Base-by-base conservation (phyloP, 2,329 filamentous ascomycete genomes). In the Aurifilum marmelostoma region DNA sequence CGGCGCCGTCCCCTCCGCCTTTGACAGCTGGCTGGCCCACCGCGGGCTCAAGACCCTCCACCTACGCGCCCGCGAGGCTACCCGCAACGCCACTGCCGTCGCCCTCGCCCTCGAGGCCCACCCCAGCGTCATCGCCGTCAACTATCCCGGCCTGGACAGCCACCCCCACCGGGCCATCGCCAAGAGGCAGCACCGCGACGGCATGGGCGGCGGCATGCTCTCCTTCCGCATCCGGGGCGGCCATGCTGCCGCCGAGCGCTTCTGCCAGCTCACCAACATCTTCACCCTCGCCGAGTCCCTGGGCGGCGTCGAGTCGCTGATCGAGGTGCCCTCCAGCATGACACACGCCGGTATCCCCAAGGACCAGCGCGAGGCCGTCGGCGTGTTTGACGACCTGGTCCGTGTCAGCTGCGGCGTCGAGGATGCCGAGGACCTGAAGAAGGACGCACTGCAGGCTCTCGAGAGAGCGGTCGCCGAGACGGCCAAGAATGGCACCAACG, bases 1-100 rank as follows among this genome's bases (percentile, higher is more conserved):
- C 74, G 96, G 96, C 72, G 95, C 95, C 71, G 92, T 99, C 4
- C 96, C 96, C 65, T 97, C 93, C 0, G 87, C 96, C 54, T 99
- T 99, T 77, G 96, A 99, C 85, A 94, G 91, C 83, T 99, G 96
- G 96, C 92, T 99, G 72, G 96, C 96, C 63, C 96, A 99, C 83
- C 91, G 96, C 73, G 96, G 96, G 74, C 87, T 97, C 74, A 99
- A 99, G 87, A 99, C 96, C 4, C 88, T 99, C 56, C 96, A 99
- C 81, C 87, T 99, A 62, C 92, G 96, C 75, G 95, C 93, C 12
- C 89, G 92, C 72, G 93, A 97, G 80, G 93, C 95, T 24, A 92
- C 87, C 73, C 85, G 83, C 74, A 98, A 98, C 81, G 96, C 95
- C 12, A 89, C 89, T 9, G 84, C 88, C 61, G 88, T 99, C 34